Conservation (phyloP, 1,284 basidiomycete genomes). For the Earliella scabrosa region DNA sequence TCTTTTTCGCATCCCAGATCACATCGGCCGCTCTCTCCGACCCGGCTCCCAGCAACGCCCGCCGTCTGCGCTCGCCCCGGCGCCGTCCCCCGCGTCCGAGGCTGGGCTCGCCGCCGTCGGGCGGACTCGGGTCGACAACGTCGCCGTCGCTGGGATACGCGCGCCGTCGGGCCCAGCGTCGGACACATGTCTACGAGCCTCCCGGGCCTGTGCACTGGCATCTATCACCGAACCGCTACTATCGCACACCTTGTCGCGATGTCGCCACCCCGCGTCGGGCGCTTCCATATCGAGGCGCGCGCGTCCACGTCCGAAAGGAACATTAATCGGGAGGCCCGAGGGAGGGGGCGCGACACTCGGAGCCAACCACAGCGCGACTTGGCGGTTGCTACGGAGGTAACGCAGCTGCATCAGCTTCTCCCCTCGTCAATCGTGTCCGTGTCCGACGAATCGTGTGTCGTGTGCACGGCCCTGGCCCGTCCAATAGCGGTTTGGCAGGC, state of each 20-base stretch:
- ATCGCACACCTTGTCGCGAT: slow-evolving; percentile 1
- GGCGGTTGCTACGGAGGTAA: slow-evolving; percentile 25
- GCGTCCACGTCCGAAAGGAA: too few relatives aligned
- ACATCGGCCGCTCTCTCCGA: slow-evolving; percentile 23
- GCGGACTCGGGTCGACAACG: slow-evolving; percentile 16
- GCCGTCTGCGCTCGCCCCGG: background rate
- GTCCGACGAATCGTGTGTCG: slow-evolving; percentile 11
- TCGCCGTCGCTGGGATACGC: background rate
- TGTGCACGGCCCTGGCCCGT: slow-evolving; percentile 7
- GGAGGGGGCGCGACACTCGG: slow-evolving; percentile 6
- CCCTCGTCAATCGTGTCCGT: slow-evolving; percentile 23
- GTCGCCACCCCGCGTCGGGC: slow-evolving; percentile 5
- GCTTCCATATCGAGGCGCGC: slow-evolving; percentile 2
- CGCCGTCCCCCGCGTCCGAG: background rate
- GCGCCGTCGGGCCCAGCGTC: slow-evolving; percentile 5
- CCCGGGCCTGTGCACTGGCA: background rate
- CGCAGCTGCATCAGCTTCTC: slow-evolving; percentile 26
- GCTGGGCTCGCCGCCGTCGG: slow-evolving; percentile 8
- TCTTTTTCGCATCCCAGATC: slow-evolving; percentile 8
- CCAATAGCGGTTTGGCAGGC: too few relatives aligned
- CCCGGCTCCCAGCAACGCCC: slow-evolving; percentile 6
- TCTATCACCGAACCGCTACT: slow-evolving; percentile 3
- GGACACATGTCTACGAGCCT: slow-evolving; percentile 20
- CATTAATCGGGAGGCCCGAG: too few relatives aligned
- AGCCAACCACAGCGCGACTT: slow-evolving; percentile 12